Base-by-base conservation (phyloP, 805 yeast genomes). In the Zygosaccharomyces gambellarensis region DNA sequence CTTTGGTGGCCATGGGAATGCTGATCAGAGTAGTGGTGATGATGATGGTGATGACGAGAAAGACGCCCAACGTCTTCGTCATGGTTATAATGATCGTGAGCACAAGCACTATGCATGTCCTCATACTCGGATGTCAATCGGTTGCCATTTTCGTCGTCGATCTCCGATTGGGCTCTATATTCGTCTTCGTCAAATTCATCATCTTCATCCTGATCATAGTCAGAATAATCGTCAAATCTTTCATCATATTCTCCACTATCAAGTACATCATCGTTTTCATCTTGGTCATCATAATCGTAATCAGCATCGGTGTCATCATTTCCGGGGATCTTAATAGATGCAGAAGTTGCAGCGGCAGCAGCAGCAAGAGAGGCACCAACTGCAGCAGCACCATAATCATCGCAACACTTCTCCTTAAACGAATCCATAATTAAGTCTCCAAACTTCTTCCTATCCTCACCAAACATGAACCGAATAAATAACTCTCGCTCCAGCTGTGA, bases 121-220 rank as follows among this genome's bases (percentile, higher is more conserved):
- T 52, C 52, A 21, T 19, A 31, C 23, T 45, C 45, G 5, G 44
- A 14, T 5, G 34, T 27, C 7, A 38, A 19, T 30, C 31, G 55
- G 4, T 54, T 55, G 12, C 60, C 66, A 6, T 63, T 65, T 12
- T 58, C 66, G 8, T 63, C 64, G 31, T 51, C 55, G 8, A 50
- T 47, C 5, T 56, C 59, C 12, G 62, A 54, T 8, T 51, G 41
- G 4, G 39, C 45, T 8, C 55, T 63, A 44, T 50, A 46, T 39
- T 58, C 64, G 10, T 56, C 61, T 12, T 53, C 62, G 6, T 53
- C 57, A 42, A 52, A 45, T 2, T 62, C 67, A 14, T 65, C 67
- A 6, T 59, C 64, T 11, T 61, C 66, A 21, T 63, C 63, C 5
- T 63, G 64, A 19, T 64, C 70, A 39, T 65, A 68, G 42, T 64